Percentiles rank a stretch among this genome's conserved stretches.
These are phyloP conservation scores for Xerocomellus chrysenteron DNA, from an alignment of 768 basidiomycete species.

Conservation along the genomic window DNA sequence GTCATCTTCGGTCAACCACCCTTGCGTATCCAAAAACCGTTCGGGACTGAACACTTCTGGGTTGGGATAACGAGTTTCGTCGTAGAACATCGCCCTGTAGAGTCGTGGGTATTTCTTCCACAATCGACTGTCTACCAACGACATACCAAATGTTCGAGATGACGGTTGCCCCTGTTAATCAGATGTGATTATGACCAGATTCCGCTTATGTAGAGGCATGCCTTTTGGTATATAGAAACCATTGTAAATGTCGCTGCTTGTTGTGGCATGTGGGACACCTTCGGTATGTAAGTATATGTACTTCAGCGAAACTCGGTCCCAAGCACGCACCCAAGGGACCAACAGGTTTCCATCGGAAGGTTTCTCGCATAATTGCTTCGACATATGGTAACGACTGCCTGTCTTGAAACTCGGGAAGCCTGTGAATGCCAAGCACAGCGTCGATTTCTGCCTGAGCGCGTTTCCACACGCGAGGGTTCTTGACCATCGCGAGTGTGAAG, in stretches of 20 bases:
- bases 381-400: conserved; percentile 9
- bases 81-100: conserved; percentile 4
- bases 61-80: conserved; percentile 10
- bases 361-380: conserved; percentile 7
- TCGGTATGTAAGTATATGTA: background rate
- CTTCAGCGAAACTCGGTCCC: background rate
- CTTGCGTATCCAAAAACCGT: conserved; percentile 7
- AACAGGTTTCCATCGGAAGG: conserved; percentile 4
- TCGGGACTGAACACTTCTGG: conserved; percentile 13
- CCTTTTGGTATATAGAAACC: conserved; percentile 54
- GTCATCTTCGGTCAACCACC: background rate
- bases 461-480: conserved; percentile 13
- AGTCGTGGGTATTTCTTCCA: background rate
- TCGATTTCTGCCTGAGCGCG: conserved; percentile 13
- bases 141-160: conserved; percentile 7
- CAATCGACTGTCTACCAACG: background rate
- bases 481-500: conserved; percentile 11
- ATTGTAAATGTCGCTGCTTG: conserved; percentile 38
- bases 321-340: background rate
- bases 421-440: background rate
- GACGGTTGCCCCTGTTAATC: conserved; percentile 4
- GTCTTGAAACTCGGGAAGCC: conserved; percentile 4
- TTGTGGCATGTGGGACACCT: conserved; percentile 26
- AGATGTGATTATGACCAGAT: background rate
- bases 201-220: background rate